Percentiles rank a stretch among this genome's conserved stretches.
These are phyloP conservation scores for Sarocladium strictum DNA, from an alignment of 2,329 filamentous ascomycete genomes.

Conservation along the genomic window DNA sequence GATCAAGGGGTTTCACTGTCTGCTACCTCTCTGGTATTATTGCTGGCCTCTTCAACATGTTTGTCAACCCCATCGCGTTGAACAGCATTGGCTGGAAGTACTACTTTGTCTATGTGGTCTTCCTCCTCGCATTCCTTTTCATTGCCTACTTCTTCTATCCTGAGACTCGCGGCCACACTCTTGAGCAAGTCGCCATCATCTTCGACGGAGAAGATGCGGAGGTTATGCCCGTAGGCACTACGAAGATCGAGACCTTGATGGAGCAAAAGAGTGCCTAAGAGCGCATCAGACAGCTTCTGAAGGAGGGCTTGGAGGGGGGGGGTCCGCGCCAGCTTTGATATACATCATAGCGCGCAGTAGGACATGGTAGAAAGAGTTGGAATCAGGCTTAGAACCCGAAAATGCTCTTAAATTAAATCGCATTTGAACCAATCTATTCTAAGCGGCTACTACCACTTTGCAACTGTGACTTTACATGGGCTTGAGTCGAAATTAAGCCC, in stretches of 20 bases:
- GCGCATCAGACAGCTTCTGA: neutral
- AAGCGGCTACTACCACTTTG: no score
- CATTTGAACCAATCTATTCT: no score
- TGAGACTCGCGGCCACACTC: conserved; percentile 25
- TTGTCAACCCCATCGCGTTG: conserved; percentile 25
- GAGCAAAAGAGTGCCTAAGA: neutral
- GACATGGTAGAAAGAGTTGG: no score
- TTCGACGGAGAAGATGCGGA: conserved; percentile 14
- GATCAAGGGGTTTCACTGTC: conserved; percentile 33
- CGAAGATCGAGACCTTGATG: no score
- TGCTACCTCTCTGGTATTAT: conserved; percentile 26
- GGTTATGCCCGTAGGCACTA: no score
- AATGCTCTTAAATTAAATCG: no score
- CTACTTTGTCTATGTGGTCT: conserved; percentile 15
- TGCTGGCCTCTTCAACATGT: conserved; percentile 28
- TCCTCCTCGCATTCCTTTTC: conserved; percentile 16
- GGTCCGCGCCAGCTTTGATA: no score
- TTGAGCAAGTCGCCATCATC: conserved; percentile 19
- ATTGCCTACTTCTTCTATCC: conserved; percentile 21
- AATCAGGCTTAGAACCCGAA: no score
- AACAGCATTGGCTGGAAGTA: conserved; percentile 15
- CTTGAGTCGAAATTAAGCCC: no score
- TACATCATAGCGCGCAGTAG: no score
- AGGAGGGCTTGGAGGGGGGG: no score
- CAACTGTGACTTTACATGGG: no score